Base-by-base conservation (phyloP, 192 early-diverging fungal genomes). In the Rhizophagus prolifer region DNA sequence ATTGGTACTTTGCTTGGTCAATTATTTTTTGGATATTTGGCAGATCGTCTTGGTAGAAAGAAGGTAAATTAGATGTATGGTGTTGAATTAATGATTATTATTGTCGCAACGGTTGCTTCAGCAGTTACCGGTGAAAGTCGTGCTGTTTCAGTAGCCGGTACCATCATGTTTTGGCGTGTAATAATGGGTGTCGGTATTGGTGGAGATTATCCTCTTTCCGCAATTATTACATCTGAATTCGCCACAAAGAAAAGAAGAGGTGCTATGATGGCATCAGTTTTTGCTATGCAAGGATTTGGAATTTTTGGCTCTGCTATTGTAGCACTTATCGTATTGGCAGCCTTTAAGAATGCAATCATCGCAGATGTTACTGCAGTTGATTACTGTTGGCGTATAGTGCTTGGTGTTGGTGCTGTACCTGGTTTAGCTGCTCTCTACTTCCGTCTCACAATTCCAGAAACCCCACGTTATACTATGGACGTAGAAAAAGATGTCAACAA, bases 131-230 rank as follows among this genome's bases (percentile, higher is more conserved):
- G 86, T 88, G 72, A 92, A 92, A 12, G 41, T 44, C 41, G 41
- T 44, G 41, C 41, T 44, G 41, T 44, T 21, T 86, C 90, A 74
- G 87, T 86, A 69, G 82, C 93, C 60, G 86, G 78, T 61, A 84
- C 80, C 25, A 82, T 84, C 71, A 86, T 97, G 12, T 86, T 95
- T 75, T 97, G 96, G 96, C 94, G 96, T 63, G 85, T 95, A 64
- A 79, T 98, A 67, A 87, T 96, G 36, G 97, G 96, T 71, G 82
- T 97, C 30, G 97, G 96, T 61, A 92, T 98, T 71, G 97, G 97
- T 78, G 94, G 95, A 36, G 96, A 97, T 82, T 98, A 98, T 81
- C 96, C 97, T 16, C 86, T 97, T 71, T 96, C 95, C 19, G 94
- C 95, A 31, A 92, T 92, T 47, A 96, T 96, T 74, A 93, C 94